Evolutionary conservation across 2,329 filamentous ascomycete genomes (phyloP).

Genomic region (Macroventuria anomochaeta): DNA sequence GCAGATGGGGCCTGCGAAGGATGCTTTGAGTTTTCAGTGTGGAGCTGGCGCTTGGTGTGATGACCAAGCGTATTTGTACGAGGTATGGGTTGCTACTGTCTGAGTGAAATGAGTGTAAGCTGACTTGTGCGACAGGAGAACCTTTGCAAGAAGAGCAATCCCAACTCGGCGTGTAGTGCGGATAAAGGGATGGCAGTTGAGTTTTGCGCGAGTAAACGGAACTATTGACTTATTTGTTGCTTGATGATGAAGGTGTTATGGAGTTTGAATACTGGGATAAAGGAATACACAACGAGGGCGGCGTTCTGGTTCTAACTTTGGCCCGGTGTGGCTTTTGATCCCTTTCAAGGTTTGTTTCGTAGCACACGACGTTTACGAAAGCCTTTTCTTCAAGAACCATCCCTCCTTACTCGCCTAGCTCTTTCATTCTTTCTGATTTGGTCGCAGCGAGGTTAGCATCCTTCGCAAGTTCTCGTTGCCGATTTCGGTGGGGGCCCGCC

Average conservation of each 20-base stretch:
- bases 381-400: not conserved
- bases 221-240: not conserved
- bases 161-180: conserved; percentile 13
- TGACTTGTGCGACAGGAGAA: conserved; percentile 21
- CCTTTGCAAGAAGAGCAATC: conserved; percentile 26
- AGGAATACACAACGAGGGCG: not conserved
- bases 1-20: conserved; percentile 21
- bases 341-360: not conserved
- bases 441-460: no score
- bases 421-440: no score
- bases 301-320: not conserved
- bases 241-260: not conserved
- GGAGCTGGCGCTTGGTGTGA: conserved; percentile 25
- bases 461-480: no score
- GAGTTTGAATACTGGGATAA: not conserved
- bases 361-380: not conserved
- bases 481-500: no score
- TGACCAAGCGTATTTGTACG: conserved; percentile 28
- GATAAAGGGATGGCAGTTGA: conserved; percentile 24
- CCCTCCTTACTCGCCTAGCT: no score
- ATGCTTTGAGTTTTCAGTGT: conserved; percentile 23
- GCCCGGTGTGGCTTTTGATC: not conserved
- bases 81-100: conserved; percentile 5
- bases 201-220: conserved; percentile 26
- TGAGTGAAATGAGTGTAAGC: not conserved